Evolutionary conservation across 2,329 filamentous ascomycete genomes (phyloP), one percentile per base, ranked within the genome.

Genomic region (Stagonosporopsis rhizophila): DNA sequence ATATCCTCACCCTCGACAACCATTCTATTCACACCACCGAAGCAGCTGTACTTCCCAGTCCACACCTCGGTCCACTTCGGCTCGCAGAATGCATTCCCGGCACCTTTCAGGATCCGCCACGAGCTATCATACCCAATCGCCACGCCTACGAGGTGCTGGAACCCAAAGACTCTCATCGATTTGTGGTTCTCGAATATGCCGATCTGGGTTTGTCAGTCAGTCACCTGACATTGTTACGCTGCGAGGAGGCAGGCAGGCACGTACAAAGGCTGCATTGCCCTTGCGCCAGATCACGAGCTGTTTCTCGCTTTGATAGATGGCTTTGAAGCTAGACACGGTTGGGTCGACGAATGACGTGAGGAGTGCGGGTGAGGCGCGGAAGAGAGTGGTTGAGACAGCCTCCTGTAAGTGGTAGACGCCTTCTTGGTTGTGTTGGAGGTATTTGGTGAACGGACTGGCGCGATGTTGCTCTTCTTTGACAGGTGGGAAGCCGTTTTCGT

Each of bases 281-380:
- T 65, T 67, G 14, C 62, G 59, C 62, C 66, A 67, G 9, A 68
- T 42, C 2, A 68, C 60, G 0, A 67, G 49, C 20, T 61, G 64
- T 1, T 55, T 51, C 22, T 41, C 35, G 37, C 38, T 9, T 23
- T 59, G 61, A 34, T 66, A 59, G 0, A 64, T 9, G 3, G 52
- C 59, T 34, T 68, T 66, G 57, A 67, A 64, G 0, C 25, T 52
- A 37, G 58, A 27, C 1, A 60, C 35, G 0, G 48, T 62, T 0
- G 66, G 61, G 15, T 25, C 58, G 9, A 67, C 37, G 20, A 68
- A 67, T 0, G 47, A 40, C 2, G 35, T 28, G 1, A 66, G 59
- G 0, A 39, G 62, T 0, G 37, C 27, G 0, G 61, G 50, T 0
- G 63, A 61, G 0, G 52, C 7, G 30, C 46, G 56, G 44, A 45